These are phyloP conservation scores for Aureobasidium uvarum DNA, from an alignment of 2,329 filamentous ascomycete genomes.

Conservation along the genomic window DNA sequence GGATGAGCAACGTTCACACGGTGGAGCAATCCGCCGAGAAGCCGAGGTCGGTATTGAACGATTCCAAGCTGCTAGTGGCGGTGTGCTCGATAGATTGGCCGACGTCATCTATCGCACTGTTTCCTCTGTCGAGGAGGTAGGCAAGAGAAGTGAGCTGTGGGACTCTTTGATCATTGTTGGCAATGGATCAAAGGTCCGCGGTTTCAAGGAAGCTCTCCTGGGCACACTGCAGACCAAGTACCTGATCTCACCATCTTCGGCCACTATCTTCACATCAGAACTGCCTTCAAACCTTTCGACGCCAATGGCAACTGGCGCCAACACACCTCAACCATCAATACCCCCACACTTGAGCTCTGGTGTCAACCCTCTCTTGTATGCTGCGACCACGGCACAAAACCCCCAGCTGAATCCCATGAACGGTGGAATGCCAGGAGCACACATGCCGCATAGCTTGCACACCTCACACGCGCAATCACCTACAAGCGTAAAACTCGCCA, in stretches of 20 bases:
- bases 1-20: slow-evolving; percentile 32
- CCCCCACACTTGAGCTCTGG: slow-evolving; percentile 42
- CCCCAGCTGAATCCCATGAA: slow-evolving; percentile 47
- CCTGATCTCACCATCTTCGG: slow-evolving; percentile 85
- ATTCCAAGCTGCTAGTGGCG: slow-evolving; percentile 62
- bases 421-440: slow-evolving; percentile 32
- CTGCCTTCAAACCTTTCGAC: slow-evolving; percentile 92
- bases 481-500: slow-evolving; percentile 75
- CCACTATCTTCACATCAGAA: slow-evolving; percentile 96
- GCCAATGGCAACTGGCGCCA: slow-evolving; percentile 82
- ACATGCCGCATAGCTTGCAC: slow-evolving; percentile 52
- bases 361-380: slow-evolving; percentile 88
- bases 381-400: slow-evolving; percentile 74
- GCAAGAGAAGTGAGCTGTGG: slow-evolving; percentile 84
- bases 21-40: slow-evolving; percentile 53
- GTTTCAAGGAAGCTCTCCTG: slow-evolving; percentile 86
- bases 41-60: slow-evolving; percentile 76
- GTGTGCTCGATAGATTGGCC: slow-evolving; percentile 78
- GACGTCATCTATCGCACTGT: slow-evolving; percentile 80
- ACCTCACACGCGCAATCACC: slow-evolving; percentile 71
- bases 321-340: slow-evolving; percentile 71
- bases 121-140: slow-evolving; percentile 76
- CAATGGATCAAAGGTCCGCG: slow-evolving; percentile 70
- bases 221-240: slow-evolving; percentile 77
- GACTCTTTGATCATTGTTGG: slow-evolving; percentile 89